These are phyloP conservation scores for Xylariaceae sp. DNA, from an alignment of 2,329 filamentous ascomycete species.

Conservation along the genomic window DNA sequence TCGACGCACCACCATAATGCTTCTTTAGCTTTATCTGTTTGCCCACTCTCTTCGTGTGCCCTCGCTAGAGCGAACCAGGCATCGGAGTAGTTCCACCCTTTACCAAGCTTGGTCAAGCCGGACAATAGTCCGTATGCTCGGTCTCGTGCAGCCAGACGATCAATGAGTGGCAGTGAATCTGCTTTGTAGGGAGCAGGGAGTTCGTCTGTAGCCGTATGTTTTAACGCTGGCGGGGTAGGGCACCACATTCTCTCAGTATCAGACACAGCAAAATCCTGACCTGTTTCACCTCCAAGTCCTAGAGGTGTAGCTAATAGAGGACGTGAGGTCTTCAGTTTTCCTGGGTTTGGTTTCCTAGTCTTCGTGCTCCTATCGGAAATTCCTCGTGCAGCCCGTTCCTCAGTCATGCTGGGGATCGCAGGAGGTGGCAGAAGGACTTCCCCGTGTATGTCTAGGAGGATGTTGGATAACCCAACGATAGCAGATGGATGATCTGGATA, in stretches of 20 bases:
- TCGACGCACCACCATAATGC: slow-evolving; percentile 98
- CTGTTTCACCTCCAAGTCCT: slow-evolving; percentile 48
- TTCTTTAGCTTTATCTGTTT: slow-evolving; percentile 86
- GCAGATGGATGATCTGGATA: slow-evolving; percentile 80
- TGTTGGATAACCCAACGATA: slow-evolving; percentile 81
- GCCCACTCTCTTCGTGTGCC: slow-evolving; percentile 86
- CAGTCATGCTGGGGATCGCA: slow-evolving; percentile 55
- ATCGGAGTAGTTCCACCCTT: slow-evolving; percentile 89
- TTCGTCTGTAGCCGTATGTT: slow-evolving; percentile 44
- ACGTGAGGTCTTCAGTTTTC: slow-evolving; percentile 12
- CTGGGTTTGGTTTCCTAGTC: slow-evolving; percentile 11
- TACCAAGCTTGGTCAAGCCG: slow-evolving; percentile 81
- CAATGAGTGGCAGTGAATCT: slow-evolving; percentile 72
- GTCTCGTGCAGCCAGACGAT: slow-evolving; percentile 88
- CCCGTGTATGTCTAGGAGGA: slow-evolving; percentile 85
- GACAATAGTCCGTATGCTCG: slow-evolving; percentile 85
- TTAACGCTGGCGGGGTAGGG: slow-evolving; percentile 24
- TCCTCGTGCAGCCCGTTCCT: slow-evolving; percentile 33
- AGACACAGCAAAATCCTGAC: slow-evolving; percentile 16
- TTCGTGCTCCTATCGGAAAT: slow-evolving; percentile 16
- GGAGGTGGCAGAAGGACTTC: slow-evolving; percentile 68
- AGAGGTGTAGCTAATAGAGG: slow-evolving; percentile 54
- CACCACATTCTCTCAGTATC: slow-evolving; percentile 21
- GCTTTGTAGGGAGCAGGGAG: slow-evolving; percentile 62
- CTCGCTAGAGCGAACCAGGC: slow-evolving; percentile 90